phyloP scores from a whole-genome alignment of 2,329 filamentous ascomycete species.

The Alternaria atra region DNA sequence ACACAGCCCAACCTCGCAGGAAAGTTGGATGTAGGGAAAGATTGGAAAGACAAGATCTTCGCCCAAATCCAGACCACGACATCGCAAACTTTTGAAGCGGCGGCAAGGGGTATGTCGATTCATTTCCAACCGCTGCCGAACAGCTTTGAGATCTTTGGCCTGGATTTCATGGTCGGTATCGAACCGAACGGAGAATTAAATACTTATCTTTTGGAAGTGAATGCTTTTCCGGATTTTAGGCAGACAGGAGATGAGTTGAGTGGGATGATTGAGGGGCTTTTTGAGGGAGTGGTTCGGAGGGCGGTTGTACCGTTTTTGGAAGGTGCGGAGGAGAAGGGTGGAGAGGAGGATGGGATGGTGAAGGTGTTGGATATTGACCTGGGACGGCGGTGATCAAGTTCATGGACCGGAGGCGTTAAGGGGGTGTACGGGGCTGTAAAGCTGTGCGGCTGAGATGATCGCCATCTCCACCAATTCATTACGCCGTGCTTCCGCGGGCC shows the following conservation, averaged over 20 bases:
- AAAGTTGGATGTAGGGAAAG: background rate
- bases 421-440: background rate
- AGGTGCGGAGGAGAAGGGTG: conserved; percentile 15
- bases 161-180: conserved; percentile 80
- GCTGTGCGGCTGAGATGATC: too few relatives aligned
- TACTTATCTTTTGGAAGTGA: conserved; percentile 87
- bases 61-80: conserved; percentile 77
- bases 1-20: conserved; percentile 24
- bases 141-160: conserved; percentile 89
- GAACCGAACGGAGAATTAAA: conserved; percentile 56
- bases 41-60: conserved; percentile 71
- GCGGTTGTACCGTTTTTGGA: conserved; percentile 76
- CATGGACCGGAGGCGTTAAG: too few relatives aligned
- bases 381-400: conserved; percentile 43
- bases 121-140: conserved; percentile 92
- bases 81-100: conserved; percentile 84
- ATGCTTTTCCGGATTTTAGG: conserved; percentile 94
- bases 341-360: conserved; percentile 44
- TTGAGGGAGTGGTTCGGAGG: conserved; percentile 74
- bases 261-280: conserved; percentile 77
- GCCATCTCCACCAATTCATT: too few relatives aligned
- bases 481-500: too few relatives aligned
- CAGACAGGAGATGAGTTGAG: conserved; percentile 84
- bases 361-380: conserved; percentile 59
- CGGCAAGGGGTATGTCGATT: conserved; percentile 80